phyloP scores from a whole-genome alignment of 805 yeast species.

The Candida germanica region DNA sequence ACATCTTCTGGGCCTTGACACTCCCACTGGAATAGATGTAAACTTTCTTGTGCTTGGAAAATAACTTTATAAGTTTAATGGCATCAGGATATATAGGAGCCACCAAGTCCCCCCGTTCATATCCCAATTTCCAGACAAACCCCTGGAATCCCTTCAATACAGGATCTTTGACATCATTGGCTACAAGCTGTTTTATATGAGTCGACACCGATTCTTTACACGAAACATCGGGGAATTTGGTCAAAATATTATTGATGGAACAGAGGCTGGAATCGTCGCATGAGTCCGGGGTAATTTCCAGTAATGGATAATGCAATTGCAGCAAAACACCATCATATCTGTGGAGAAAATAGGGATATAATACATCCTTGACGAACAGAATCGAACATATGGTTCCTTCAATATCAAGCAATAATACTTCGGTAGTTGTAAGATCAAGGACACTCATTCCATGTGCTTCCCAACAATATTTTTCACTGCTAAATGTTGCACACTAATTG shows the following conservation, averaged over 20 bases:
- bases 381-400: constrained; percentile 96
- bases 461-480: constrained; percentile 3
- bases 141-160: constrained; percentile 80
- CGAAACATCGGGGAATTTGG: constrained; percentile 43
- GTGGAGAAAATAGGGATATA: constrained; percentile 71
- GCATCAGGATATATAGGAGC: constrained; percentile 83
- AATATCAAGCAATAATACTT: constrained; percentile 50
- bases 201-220: constrained; percentile 31
- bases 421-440: not conserved
- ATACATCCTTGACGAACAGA: constrained; percentile 73
- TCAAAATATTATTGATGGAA: constrained; percentile 29
- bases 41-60: constrained; percentile 36
- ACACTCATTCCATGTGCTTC: not conserved
- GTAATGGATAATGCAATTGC: constrained; percentile 30
- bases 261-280: constrained; percentile 7
- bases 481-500: constrained; percentile 2
- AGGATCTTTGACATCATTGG: constrained; percentile 72
- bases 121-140: constrained; percentile 76
- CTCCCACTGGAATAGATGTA: constrained; percentile 90
- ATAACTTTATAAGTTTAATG: constrained; percentile 47
- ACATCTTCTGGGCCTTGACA: constrained; percentile 76
- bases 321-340: constrained; percentile 43
- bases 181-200: constrained; percentile 58
- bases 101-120: constrained; percentile 65
- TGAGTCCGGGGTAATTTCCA: constrained; percentile 9